Conservation (phyloP, 805 yeast genomes). For the Wickerhamomyces bovis region DNA sequence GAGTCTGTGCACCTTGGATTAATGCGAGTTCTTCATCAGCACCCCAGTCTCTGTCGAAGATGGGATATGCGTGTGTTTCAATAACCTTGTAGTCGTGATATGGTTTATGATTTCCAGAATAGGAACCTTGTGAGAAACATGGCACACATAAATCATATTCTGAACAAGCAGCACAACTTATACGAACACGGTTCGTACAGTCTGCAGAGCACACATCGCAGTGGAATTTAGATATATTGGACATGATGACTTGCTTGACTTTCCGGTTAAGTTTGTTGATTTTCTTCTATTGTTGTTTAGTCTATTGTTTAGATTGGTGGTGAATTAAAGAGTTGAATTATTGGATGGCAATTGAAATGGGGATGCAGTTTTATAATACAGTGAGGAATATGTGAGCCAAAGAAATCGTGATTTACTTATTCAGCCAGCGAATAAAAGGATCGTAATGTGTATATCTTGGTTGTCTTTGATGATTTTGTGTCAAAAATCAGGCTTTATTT, state of each 20-base stretch:
- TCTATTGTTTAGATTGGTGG: background rate
- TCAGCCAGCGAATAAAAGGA: background rate
- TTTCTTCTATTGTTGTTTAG: too few relatives aligned
- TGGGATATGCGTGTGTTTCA: constrained; percentile 93
- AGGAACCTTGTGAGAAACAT: constrained; percentile 82
- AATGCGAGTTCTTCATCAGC: constrained; percentile 93
- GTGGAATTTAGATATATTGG: constrained; percentile 50
- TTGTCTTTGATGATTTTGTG: background rate
- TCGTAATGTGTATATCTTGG: background rate
- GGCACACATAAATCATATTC: constrained; percentile 98
- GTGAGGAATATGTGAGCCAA: background rate
- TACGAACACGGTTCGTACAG: constrained; percentile 86
- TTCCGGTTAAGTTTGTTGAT: background rate
- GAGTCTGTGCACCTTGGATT: constrained; percentile 86
- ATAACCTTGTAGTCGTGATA: constrained; percentile 88
- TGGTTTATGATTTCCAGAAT: constrained; percentile 84
- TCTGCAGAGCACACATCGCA: constrained; percentile 97
- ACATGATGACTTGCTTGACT: constrained; percentile 9
- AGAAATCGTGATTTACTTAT: background rate
- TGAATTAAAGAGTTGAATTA: background rate
- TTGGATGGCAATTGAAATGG: background rate
- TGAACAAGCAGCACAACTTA: constrained; percentile 85
- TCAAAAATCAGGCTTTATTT: background rate
- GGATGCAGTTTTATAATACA: background rate
- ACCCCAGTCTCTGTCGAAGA: constrained; percentile 90